Evolutionary conservation across 306 rosid species (phyloP).

Genomic region (Castanea sativa): DNA sequence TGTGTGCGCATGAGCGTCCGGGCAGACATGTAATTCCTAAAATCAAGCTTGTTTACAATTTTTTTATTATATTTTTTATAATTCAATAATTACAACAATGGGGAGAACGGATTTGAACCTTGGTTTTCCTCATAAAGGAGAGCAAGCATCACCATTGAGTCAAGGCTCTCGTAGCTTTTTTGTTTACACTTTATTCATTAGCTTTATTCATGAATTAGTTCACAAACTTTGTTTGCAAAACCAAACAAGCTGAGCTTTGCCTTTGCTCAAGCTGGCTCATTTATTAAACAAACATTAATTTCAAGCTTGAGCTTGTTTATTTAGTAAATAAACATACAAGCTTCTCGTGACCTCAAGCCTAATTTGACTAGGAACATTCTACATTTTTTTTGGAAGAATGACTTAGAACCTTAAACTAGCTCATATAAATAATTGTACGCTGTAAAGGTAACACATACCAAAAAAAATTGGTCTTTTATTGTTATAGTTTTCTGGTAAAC

Average conservation of each 20-base stretch:
- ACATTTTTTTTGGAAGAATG: no score
- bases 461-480: not conserved
- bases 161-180: no score
- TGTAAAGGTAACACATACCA: not conserved
- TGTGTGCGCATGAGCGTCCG: no score
- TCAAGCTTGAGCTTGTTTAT: not conserved
- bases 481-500: not conserved
- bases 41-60: no score
- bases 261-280: not conserved
- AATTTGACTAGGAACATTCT: not conserved
- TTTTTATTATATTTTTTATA: no score
- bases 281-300: not conserved
- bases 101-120: no score
- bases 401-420: not conserved
- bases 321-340: not conserved
- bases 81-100: no score
- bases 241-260: not conserved
- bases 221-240: not conserved
- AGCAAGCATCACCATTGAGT: not conserved
- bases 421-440: not conserved
- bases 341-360: not conserved
- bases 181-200: no score
- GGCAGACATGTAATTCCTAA: no score
- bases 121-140: not conserved
- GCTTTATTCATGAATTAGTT: not conserved